These are phyloP conservation scores for Magnusiomyces paraingens DNA, from an alignment of 1,139 yeast species.

Conservation along the genomic window DNA sequence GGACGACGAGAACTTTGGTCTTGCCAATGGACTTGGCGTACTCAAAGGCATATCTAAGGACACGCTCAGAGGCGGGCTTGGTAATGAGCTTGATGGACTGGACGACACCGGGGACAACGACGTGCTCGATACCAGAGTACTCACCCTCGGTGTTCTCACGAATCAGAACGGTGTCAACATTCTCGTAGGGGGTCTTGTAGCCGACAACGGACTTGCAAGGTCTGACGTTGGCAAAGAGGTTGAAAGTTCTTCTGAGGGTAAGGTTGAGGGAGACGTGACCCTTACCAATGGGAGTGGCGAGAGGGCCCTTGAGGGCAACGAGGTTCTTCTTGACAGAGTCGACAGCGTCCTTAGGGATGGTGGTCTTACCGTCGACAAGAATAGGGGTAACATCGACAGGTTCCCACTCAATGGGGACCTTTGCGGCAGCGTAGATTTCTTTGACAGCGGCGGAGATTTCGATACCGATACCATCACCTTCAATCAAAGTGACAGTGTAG, in stretches of 20 bases:
- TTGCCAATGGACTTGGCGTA: constrained; percentile 86
- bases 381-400: constrained; percentile 93
- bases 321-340: constrained; percentile 86
- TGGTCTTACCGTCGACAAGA: constrained; percentile 86
- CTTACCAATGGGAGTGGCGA: constrained; percentile 97
- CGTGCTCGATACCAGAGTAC: constrained; percentile 98
- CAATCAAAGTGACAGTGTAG: constrained; percentile 90
- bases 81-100: constrained; percentile 97
- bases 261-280: constrained; percentile 97
- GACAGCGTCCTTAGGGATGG: constrained; percentile 88
- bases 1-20: constrained; percentile 89
- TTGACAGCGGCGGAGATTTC: constrained; percentile 93
- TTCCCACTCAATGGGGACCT: constrained; percentile 96
- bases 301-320: constrained; percentile 95
- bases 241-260: constrained; percentile 95
- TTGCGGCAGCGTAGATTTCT: constrained; percentile 84
- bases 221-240: constrained; percentile 93
- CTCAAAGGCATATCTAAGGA: constrained; percentile 93
- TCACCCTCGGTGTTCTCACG: constrained; percentile 99
- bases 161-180: constrained; percentile 91
- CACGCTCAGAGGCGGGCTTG: constrained; percentile 92
- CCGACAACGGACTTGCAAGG: constrained; percentile 94
- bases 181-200: constrained; percentile 87
- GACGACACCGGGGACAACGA: constrained; percentile 96
- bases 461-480: constrained; percentile 97